phyloP scores from a whole-genome alignment of 1,139 yeast genomes.

The Pichia sp. region DNA sequence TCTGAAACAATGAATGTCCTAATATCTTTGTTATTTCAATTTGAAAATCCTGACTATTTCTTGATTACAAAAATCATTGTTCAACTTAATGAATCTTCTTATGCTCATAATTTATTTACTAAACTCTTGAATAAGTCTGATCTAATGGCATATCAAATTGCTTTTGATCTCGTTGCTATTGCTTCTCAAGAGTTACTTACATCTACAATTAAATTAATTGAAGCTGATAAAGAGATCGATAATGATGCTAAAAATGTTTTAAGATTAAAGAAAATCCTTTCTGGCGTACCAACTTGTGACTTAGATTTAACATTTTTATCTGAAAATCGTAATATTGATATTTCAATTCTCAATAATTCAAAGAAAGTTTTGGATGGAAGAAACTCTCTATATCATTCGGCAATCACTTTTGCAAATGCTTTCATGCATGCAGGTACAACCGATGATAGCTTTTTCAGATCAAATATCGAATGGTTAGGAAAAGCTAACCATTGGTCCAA shows the following conservation, averaged over 20 bases:
- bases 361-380: constrained; percentile 83
- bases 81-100: constrained; percentile 67
- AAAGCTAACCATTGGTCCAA: constrained; percentile 98
- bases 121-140: constrained; percentile 41
- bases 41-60: constrained; percentile 68
- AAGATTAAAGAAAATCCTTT: constrained; percentile 60
- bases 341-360: constrained; percentile 72
- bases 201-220: constrained; percentile 43
- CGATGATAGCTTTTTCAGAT: constrained; percentile 85
- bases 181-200: constrained; percentile 90
- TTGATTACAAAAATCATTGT: constrained; percentile 78
- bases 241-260: constrained; percentile 29
- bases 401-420: constrained; percentile 91
- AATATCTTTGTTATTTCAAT: constrained; percentile 50
- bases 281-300: constrained; percentile 95
- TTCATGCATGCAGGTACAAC: constrained; percentile 96
- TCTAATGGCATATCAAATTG: constrained; percentile 78
- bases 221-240: constrained; percentile 36
- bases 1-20: constrained; percentile 54
- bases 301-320: constrained; percentile 80
- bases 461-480: constrained; percentile 91
- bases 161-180: constrained; percentile 85
- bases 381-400: constrained; percentile 90
- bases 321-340: constrained; percentile 83
- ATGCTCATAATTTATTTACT: constrained; percentile 64